phyloP scores from a whole-genome alignment of 2,329 filamentous ascomycete genomes.

The Rhynchosporium agropyri region DNA sequence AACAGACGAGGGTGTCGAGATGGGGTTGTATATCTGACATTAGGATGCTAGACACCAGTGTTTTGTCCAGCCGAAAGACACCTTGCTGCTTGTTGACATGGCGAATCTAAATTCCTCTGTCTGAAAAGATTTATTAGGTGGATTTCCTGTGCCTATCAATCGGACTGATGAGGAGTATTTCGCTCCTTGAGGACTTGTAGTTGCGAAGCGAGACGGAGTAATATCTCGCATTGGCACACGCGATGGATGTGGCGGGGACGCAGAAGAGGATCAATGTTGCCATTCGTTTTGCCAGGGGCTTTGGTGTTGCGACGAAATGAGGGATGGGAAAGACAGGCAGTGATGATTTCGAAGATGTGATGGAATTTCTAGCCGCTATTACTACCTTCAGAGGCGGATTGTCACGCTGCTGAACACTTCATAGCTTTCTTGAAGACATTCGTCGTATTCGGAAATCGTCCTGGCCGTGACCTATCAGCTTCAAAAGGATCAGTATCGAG shows the following conservation, averaged over 20 bases:
- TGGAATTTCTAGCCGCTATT: no score
- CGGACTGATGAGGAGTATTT: conserved; percentile 45
- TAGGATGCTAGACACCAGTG: conserved; percentile 50
- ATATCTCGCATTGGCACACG: conserved; percentile 48
- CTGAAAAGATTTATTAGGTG: conserved; percentile 44
- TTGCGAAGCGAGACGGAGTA: conserved; percentile 42
- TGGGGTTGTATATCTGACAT: conserved; percentile 53
- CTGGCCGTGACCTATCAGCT: no score
- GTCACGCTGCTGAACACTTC: no score
- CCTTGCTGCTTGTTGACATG: conserved; percentile 43
- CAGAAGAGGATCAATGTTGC: conserved; percentile 45
- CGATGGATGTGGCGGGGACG: conserved; percentile 45
- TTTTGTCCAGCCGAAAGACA: conserved; percentile 47
- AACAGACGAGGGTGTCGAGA: conserved; percentile 45
- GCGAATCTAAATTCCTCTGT: conserved; percentile 41
- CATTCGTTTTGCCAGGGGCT: conserved; percentile 38
- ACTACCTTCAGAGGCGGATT: no score
- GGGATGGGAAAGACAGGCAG: conserved; percentile 43
- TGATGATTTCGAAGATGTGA: no score
- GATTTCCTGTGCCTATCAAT: conserved; percentile 49
- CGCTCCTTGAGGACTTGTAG: conserved; percentile 44
- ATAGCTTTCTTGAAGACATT: no score
- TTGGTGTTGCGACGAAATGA: conserved; percentile 49
- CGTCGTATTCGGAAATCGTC: no score
- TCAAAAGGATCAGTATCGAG: no score